Conservation (phyloP, 2,329 filamentous ascomycete species). For the Botrytis pseudocinerea region DNA sequence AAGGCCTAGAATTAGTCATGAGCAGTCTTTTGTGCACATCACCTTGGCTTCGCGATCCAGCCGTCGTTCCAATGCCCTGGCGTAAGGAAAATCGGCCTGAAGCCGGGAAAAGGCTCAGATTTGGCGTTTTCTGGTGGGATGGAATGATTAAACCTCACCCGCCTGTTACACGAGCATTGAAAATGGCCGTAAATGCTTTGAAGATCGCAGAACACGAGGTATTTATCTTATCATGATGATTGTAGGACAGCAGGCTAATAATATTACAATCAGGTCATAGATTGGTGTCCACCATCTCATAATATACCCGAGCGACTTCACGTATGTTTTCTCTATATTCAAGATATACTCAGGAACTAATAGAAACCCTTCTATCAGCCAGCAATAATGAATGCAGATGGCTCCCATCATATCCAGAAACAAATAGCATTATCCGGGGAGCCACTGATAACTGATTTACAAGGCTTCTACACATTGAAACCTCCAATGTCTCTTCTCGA, state of each 20-base stretch:
- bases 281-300: constrained; percentile 22
- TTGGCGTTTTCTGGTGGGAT: constrained; percentile 56
- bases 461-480: neutral
- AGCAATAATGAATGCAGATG: constrained; percentile 19
- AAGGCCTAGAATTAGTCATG: constrained; percentile 54
- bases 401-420: constrained; percentile 18
- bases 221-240: neutral
- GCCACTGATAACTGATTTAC: constrained; percentile 12
- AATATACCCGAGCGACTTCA: constrained; percentile 17
- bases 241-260: neutral
- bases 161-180: constrained; percentile 54
- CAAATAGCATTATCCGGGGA: constrained; percentile 19
- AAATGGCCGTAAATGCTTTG: constrained; percentile 42
- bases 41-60: constrained; percentile 66
- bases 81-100: constrained; percentile 46
- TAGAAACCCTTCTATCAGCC: neutral
- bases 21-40: constrained; percentile 54
- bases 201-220: neutral
- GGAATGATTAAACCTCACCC: constrained; percentile 53
- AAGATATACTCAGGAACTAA: neutral
- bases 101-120: constrained; percentile 44
- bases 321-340: neutral
- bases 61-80: constrained; percentile 64
- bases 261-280: neutral
- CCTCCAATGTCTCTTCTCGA: constrained; percentile 19